Conservation (phyloP, 306 rosid species). For the Pterocarpus santalinus region DNA sequence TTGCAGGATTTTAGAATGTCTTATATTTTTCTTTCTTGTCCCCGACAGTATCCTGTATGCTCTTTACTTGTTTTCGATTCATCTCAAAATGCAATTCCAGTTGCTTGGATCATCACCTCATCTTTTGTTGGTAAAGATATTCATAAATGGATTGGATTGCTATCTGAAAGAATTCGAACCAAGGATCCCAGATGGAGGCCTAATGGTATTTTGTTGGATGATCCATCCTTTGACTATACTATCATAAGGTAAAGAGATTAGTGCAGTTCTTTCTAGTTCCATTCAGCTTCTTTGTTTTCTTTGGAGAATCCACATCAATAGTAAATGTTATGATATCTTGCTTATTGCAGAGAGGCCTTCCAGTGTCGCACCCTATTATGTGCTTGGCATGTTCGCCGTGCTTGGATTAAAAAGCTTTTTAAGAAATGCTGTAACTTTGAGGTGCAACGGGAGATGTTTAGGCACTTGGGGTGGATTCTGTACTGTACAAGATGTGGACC, state of each 20-base stretch:
- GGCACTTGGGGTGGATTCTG: constrained; percentile 72
- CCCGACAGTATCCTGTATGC: constrained; percentile 70
- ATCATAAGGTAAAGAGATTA: constrained; percentile 62
- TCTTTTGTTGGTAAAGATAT: constrained; percentile 64
- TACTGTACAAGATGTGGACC: constrained; percentile 71
- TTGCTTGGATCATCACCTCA: constrained; percentile 84
- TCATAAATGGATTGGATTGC: constrained; percentile 74
- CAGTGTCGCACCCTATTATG: constrained; percentile 74
- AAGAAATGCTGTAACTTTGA: constrained; percentile 74
- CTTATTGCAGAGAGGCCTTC: constrained; percentile 75
- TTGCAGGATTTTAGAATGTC: constrained; percentile 25
- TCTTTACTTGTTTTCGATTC: constrained; percentile 80
- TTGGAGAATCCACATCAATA: constrained; percentile 12
- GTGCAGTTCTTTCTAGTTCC: constrained; percentile 35
- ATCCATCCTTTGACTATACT: constrained; percentile 71
- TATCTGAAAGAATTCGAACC: constrained; percentile 64
- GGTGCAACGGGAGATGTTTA: constrained; percentile 72
- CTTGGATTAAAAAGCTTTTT: constrained; percentile 69
- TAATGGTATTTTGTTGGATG: constrained; percentile 70
- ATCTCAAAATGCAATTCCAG: constrained; percentile 81
- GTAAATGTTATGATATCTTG: constrained; percentile 44
- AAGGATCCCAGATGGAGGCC: constrained; percentile 81
- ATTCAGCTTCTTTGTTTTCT: constrained; percentile 3
- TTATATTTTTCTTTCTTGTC: constrained; percentile 36
- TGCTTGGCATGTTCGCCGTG: constrained; percentile 76